These are phyloP conservation scores for Phoma sp. DNA, from an alignment of 2,329 filamentous ascomycete species.

Conservation along the genomic window DNA sequence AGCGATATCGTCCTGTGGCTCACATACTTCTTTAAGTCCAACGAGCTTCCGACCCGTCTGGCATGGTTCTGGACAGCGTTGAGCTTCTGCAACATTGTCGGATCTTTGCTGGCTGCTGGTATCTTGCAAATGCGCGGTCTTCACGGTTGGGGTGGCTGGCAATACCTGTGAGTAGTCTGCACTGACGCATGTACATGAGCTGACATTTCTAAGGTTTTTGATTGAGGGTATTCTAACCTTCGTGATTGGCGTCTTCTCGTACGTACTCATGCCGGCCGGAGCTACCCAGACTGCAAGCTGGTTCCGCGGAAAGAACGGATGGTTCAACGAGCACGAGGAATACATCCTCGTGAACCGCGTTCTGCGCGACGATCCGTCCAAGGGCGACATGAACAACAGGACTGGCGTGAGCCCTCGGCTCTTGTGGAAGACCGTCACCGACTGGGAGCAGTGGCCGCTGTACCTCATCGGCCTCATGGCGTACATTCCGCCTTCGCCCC, in stretches of 20 bases:
- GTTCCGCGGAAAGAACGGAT: slow-evolving; percentile 65
- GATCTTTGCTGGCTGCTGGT: slow-evolving; percentile 50
- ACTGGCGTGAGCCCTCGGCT: slow-evolving; percentile 30
- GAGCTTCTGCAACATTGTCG: slow-evolving; percentile 47
- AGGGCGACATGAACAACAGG: slow-evolving; percentile 61
- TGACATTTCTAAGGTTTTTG: slow-evolving; percentile 47
- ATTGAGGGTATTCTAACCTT: slow-evolving; percentile 65
- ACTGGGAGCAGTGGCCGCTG: slow-evolving; percentile 45
- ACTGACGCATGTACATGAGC: slow-evolving; percentile 35
- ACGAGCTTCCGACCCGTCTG: slow-evolving; percentile 53
- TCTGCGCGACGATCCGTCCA: slow-evolving; percentile 64
- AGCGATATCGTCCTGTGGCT: slow-evolving; percentile 51
- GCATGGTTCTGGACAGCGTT: slow-evolving; percentile 54
- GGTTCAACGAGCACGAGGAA: slow-evolving; percentile 68
- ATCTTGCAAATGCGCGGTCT: slow-evolving; percentile 54
- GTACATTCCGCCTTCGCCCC: slow-evolving; percentile 35
- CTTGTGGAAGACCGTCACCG: slow-evolving; percentile 34
- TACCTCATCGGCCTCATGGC: slow-evolving; percentile 55
- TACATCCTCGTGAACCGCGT: slow-evolving; percentile 68
- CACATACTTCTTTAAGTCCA: slow-evolving; percentile 52
- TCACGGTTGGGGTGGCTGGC: slow-evolving; percentile 54
- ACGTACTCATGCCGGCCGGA: slow-evolving; percentile 62
- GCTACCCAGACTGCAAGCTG: slow-evolving; percentile 60
- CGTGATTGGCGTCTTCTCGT: slow-evolving; percentile 61
- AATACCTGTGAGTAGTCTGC: slow-evolving; percentile 26